Evolutionary conservation across 1,139 yeast species (phyloP).

Genomic region (Zygoascus sp.): DNA sequence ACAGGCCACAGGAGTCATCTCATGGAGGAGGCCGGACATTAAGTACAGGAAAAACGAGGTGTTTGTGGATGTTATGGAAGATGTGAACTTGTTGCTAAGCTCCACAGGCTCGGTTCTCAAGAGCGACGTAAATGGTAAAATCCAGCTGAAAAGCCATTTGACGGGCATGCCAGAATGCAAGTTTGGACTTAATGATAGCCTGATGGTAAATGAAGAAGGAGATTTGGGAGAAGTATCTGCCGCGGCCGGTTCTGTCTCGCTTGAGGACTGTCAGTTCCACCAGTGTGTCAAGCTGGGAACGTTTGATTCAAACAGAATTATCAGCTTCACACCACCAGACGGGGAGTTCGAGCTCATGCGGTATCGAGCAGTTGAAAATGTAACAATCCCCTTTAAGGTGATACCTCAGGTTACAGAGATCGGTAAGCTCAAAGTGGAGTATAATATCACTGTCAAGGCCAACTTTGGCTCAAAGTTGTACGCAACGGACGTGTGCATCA

Average conservation of each 20-base stretch:
- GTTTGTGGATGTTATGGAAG: conserved; percentile 70
- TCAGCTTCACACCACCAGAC: conserved; percentile 83
- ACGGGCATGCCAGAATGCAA: conserved; percentile 75
- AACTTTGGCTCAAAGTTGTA: conserved; percentile 55
- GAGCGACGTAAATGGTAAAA: conserved; percentile 73
- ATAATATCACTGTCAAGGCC: conserved; percentile 59
- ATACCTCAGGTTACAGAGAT: conserved; percentile 55
- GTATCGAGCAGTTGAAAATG: conserved; percentile 56
- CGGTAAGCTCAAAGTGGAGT: conserved; percentile 49
- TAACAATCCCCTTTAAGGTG: conserved; percentile 68
- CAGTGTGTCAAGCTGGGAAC: conserved; percentile 73
- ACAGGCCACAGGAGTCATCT: conserved; percentile 42
- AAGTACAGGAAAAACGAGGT: conserved; percentile 81
- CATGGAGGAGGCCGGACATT: conserved; percentile 73
- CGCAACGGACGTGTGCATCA: conserved; percentile 62
- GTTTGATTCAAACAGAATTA: conserved; percentile 62
- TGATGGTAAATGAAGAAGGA: conserved; percentile 29
- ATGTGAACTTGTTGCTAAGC: conserved; percentile 59
- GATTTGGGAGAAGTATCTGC: conserved; percentile 27
- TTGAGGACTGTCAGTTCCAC: conserved; percentile 84
- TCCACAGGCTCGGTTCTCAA: conserved; percentile 51
- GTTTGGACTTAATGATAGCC: conserved; percentile 55
- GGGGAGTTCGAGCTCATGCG: conserved; percentile 87
- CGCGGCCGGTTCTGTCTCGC: conserved; percentile 48
- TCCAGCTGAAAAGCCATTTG: conserved; percentile 65